Percentiles rank a stretch among this genome's conserved stretches.
These are phyloP conservation scores for Yamadazyma conglobata DNA, from an alignment of 1,139 yeast species.

Conservation along the genomic window DNA sequence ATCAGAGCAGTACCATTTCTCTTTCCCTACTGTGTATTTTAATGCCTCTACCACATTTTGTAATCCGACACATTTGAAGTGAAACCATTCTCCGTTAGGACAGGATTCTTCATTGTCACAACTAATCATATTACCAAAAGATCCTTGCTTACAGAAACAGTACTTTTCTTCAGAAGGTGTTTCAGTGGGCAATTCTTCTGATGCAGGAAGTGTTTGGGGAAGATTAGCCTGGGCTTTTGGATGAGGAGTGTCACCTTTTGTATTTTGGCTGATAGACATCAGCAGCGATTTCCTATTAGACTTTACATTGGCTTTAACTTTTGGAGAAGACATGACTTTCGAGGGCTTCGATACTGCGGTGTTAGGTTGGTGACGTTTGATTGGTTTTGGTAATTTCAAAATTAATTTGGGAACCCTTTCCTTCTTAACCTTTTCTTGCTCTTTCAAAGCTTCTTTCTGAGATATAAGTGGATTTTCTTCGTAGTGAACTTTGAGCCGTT, in stretches of 20 bases:
- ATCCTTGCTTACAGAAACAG: slow-evolving; percentile 44
- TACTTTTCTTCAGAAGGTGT: slow-evolving; percentile 26
- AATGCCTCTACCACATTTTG: slow-evolving; percentile 38
- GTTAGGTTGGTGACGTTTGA: slow-evolving; percentile 3
- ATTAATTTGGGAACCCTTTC: slow-evolving; percentile 21
- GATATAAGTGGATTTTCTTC: slow-evolving; percentile 34
- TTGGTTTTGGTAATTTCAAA: slow-evolving; percentile 22
- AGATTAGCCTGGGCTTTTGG: too few species aligned
- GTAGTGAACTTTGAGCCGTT: slow-evolving; percentile 35
- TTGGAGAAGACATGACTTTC: too few species aligned
- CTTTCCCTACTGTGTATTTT: slow-evolving; percentile 34
- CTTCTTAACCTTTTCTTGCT: slow-evolving; percentile 20
- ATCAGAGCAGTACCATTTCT: slow-evolving; percentile 43
- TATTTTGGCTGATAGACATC: too few species aligned
- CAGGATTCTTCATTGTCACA: slow-evolving; percentile 42
- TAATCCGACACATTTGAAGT: slow-evolving; percentile 46
- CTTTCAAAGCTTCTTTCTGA: slow-evolving; percentile 39
- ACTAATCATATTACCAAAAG: slow-evolving; percentile 47
- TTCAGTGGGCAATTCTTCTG: too few species aligned
- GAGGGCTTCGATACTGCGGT: too few species aligned
- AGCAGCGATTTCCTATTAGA: too few species aligned
- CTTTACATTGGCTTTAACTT: too few species aligned
- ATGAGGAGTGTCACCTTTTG: too few species aligned
- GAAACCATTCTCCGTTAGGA: slow-evolving; percentile 50
- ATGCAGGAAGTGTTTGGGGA: too few species aligned